Percentiles rank a stretch among this genome's conserved stretches.
Evolutionary conservation across 257 asterid species (phyloP).

Genomic region (Nemophila menziesii): DNA sequence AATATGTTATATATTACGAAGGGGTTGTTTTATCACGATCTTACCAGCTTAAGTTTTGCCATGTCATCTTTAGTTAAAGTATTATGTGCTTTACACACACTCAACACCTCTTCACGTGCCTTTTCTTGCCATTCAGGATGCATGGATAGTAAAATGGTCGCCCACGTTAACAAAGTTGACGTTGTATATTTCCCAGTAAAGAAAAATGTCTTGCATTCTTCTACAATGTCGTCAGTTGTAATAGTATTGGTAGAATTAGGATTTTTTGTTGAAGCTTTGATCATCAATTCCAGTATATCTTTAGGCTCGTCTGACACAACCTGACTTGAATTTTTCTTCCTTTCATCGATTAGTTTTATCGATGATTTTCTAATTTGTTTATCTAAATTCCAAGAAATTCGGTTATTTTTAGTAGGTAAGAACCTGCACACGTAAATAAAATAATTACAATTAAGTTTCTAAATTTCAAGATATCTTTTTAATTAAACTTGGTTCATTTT

Average conservation of each 20-base stretch:
- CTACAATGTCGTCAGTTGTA: slow-evolving; percentile 58
- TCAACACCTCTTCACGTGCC: slow-evolving; percentile 96
- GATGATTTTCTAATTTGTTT: slow-evolving; percentile 60
- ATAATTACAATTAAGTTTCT: not conserved
- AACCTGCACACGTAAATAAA: slow-evolving; percentile 26
- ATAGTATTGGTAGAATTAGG: slow-evolving; percentile 10
- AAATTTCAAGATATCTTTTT: slow-evolving; percentile 11
- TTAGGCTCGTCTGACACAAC: slow-evolving; percentile 45
- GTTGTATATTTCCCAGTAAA: slow-evolving; percentile 91
- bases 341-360: slow-evolving; percentile 45
- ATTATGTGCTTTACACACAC: slow-evolving; percentile 81
- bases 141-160: slow-evolving; percentile 77
- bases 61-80: slow-evolving; percentile 56
- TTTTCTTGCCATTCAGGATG: slow-evolving; percentile 90
- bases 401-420: slow-evolving; percentile 70
- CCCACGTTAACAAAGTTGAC: slow-evolving; percentile 81
- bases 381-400: slow-evolving; percentile 77
- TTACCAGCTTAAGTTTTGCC: slow-evolving; percentile 75
- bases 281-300: slow-evolving; percentile 77
- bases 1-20: not conserved
- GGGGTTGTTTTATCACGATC: not conserved
- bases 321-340: slow-evolving; percentile 20
- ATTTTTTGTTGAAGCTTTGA: slow-evolving; percentile 23
- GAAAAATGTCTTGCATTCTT: slow-evolving; percentile 88
- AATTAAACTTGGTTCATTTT: not conserved